Base-by-base conservation (phyloP, 306 rosid genomes). In the Sophora flavescens region DNA sequence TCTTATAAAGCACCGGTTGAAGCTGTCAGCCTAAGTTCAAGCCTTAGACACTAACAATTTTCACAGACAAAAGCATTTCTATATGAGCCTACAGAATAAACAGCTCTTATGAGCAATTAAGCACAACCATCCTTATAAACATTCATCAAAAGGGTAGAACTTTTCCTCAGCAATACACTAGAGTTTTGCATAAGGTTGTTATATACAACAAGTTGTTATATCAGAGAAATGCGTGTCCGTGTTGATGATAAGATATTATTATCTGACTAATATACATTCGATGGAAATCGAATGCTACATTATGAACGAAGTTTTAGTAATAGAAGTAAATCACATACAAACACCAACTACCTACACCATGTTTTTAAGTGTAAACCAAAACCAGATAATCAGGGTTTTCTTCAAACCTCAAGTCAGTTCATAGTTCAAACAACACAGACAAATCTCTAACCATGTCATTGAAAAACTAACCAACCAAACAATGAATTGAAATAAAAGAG, bases 241-340 rank as follows among this genome's bases (percentile, higher is more conserved):
- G 11, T 13, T 28, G 57, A 42, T 16, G 33, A 54, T 9, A 10
- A 66, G 50, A 35, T 8, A 26, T 6, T 48, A 77, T 22, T 16
- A 47, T 66, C 63, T 35, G 41, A 66, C 80, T 6, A 35, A 45
- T 42, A 15, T 11, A 61, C 65, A 80, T 59, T 74, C 51, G 4
- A 36, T 3, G 28, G 38, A 38, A 74, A 80, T 41, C 72, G 41
- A 71, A 63, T 35, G 36, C 72, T 12, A 38, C 68, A 64, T 65
- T 44, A 30, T 14, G 42, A 64, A 33, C 45, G 72, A 12, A 59
- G 8, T 10, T 35, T 35, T 39, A 39, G 13, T 50, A 7, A 53
- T 16, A 7, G 28, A 53, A 16, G 12, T 65, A 30, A 64, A 76
- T 39, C 22, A 39, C 45, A 76, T 10, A 3, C 16, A 74, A 59